Evolutionary conservation across 257 asterid species (phyloP), one percentile per base, ranked within the genome.

Genomic region (Perilla frutescens): DNA sequence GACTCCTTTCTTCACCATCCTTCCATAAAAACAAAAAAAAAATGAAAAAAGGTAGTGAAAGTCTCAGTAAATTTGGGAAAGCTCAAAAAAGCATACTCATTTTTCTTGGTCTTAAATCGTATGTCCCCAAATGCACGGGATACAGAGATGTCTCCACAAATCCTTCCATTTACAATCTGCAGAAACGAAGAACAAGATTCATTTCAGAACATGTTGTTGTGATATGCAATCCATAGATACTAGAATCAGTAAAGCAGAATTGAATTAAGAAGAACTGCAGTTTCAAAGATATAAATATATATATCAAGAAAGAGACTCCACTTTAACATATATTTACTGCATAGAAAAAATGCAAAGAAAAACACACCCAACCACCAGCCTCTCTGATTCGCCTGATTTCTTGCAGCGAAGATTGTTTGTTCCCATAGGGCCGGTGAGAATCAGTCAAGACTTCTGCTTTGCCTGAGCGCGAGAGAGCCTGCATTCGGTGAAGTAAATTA

Each of bases 81-180:
- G 36, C 58, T 34, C 7, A 58, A 59, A 62, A 34, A 56, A 29
- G 73, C 90, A 39, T 72, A 94, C 98, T 92, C 96, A 4, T 78
- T 71, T 84, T 89, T 92, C 89, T 87, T 90, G 73, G 83, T 86
- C 88, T 95, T 95, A 66, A 95, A 95, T 68, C 96, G 84, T 61
- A 86, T 78, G 80, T 95, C 99, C n/a, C 99, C 99, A 80, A 95
- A 92, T 67, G 99, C 89, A 78, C 97, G 99, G 48, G 99, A 92
- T 26, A 95, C 97, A 41, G 99, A 83, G 20, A 95, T 89, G 73
- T 95, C 98, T 55, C 97, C 97, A 67, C 99, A 92, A 40, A 95
- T 90, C 82, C 99, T 87, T 76, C 99, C 98, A 76, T 92, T 81
- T 47, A 55, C 78, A 74, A 95, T 91, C 98, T 93, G 84, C 71